Percentiles rank a stretch among this genome's conserved stretches.
These are phyloP conservation scores for Setomelanomma holmii DNA, from an alignment of 2,329 filamentous ascomycete genomes.

Conservation along the genomic window DNA sequence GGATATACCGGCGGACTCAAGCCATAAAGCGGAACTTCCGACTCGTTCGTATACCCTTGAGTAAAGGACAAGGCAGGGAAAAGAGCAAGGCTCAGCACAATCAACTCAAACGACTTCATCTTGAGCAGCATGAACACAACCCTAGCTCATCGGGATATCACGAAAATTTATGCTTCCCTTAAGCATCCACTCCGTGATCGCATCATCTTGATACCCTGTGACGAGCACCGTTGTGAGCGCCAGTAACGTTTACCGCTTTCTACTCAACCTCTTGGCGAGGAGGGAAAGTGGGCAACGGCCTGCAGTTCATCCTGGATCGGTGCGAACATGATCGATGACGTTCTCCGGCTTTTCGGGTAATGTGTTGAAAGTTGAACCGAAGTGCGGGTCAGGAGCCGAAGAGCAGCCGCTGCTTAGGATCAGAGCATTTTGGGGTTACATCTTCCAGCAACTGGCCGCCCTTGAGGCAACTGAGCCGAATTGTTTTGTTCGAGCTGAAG, in stretches of 20 bases:
- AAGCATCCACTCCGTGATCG: not conserved
- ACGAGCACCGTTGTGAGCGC: slow-evolving; percentile 15
- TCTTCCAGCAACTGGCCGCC: no score
- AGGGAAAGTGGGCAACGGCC: slow-evolving; percentile 10
- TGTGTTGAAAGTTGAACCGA: not conserved
- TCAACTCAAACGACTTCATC: slow-evolving; percentile 10
- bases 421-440: no score
- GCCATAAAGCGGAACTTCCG: slow-evolving; percentile 38
- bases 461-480: no score
- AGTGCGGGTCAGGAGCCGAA: not conserved
- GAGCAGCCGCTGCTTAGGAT: no score
- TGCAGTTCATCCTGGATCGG: not conserved
- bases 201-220: slow-evolving; percentile 9
- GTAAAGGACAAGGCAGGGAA: slow-evolving; percentile 10
- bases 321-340: not conserved
- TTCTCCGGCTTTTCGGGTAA: not conserved
- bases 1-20: slow-evolving; percentile 40
- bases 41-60: slow-evolving; percentile 35
- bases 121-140: not conserved
- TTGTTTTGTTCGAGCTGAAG: no score
- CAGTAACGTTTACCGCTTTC: slow-evolving; percentile 18
- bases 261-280: slow-evolving; percentile 21
- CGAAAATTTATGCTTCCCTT: not conserved
- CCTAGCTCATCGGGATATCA: not conserved
- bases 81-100: slow-evolving; percentile 12